phyloP scores from a whole-genome alignment of 148 eudicot genomes.

The Nepenthes mirabilis region DNA sequence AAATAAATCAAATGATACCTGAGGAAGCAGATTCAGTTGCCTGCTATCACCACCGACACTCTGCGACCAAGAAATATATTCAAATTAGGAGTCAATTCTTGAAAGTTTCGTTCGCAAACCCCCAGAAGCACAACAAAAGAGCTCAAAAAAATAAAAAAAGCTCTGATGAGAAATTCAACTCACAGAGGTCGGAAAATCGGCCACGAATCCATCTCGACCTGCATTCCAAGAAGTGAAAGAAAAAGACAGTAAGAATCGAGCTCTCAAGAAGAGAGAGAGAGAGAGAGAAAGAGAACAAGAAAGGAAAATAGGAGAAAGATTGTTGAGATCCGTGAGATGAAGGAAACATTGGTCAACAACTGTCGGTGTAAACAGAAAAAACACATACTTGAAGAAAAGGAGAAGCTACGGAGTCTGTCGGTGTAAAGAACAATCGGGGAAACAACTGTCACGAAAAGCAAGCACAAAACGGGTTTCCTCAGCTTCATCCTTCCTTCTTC shows the following conservation, averaged over 20 bases:
- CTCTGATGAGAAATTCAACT: slow-evolving; percentile 10
- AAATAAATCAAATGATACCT: slow-evolving; percentile 18
- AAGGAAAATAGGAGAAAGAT: background rate
- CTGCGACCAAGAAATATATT: slow-evolving; percentile 17
- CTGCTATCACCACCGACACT: slow-evolving; percentile 29
- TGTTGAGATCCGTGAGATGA: background rate
- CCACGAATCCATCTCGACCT: slow-evolving; percentile 30
- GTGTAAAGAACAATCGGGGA: slow-evolving; percentile 76
- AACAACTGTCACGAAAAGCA: slow-evolving; percentile 60
- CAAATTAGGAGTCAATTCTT: background rate
- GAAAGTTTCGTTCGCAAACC: background rate
- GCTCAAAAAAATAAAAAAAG: background rate
- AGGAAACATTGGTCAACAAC: background rate
- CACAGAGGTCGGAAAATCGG: slow-evolving; percentile 50
- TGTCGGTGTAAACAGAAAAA: too few species aligned
- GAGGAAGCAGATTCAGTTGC: slow-evolving; percentile 55
- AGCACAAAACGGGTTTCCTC: slow-evolving; percentile 30
- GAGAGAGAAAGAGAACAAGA: background rate
- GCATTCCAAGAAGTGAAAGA: slow-evolving; percentile 5
- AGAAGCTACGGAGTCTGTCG: slow-evolving; percentile 39
- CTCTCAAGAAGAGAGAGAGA: background rate
- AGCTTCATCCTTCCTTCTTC: slow-evolving; percentile 25
- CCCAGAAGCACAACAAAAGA: background rate
- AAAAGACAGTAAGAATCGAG: background rate
- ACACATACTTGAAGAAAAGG: slow-evolving; percentile 25